phyloP scores from a whole-genome alignment of 2,329 filamentous ascomycete genomes.

The Metarhizium brunneum region DNA sequence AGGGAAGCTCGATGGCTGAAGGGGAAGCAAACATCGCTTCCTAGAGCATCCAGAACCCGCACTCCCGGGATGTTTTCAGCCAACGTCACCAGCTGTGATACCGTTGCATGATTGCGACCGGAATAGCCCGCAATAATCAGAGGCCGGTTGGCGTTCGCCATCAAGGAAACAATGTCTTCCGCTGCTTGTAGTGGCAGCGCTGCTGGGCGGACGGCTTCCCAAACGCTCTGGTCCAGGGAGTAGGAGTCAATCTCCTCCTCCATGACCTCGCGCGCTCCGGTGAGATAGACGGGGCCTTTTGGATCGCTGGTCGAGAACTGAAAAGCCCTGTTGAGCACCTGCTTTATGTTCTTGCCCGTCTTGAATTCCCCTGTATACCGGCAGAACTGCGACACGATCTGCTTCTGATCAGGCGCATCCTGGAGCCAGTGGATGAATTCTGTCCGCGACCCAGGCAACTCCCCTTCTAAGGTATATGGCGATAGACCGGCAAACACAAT shows the following conservation, averaged over 20 bases:
- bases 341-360: constrained; percentile 71
- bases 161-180: constrained; percentile 44
- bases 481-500: constrained; percentile 67
- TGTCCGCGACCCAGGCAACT: constrained; percentile 60
- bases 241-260: constrained; percentile 70
- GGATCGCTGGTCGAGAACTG: constrained; percentile 68
- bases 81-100: constrained; percentile 51
- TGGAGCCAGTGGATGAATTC: constrained; percentile 79
- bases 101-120: constrained; percentile 32
- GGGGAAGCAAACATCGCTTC: too few relatives aligned
- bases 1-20: too few relatives aligned
- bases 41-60: constrained; percentile 38
- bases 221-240: constrained; percentile 45
- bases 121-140: too few relatives aligned
- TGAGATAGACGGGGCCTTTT: constrained; percentile 66
- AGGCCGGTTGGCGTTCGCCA: constrained; percentile 42
- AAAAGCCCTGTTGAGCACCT: constrained; percentile 71
- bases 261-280: constrained; percentile 67
- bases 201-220: constrained; percentile 57
- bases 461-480: constrained; percentile 64
- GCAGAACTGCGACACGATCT: constrained; percentile 72
- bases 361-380: constrained; percentile 71
- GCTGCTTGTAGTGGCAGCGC: constrained; percentile 40
- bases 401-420: constrained; percentile 67
- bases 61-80: constrained; percentile 56